These are phyloP conservation scores for Beauveria sp. DNA, from an alignment of 2,329 filamentous ascomycete genomes.

Conservation along the genomic window DNA sequence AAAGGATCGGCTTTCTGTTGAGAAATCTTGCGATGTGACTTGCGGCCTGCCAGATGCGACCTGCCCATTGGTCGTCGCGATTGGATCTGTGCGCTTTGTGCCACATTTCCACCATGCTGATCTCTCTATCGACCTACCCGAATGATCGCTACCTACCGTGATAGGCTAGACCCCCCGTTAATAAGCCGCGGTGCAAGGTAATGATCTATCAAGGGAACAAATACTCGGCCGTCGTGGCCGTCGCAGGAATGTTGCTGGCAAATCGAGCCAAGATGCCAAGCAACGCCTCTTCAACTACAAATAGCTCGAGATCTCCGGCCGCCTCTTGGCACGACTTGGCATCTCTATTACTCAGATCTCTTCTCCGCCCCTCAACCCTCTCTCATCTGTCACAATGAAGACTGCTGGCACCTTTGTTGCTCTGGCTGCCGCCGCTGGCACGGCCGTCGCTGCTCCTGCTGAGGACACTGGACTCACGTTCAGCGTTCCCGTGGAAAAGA, in stretches of 20 bases:
- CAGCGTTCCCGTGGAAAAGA: conserved; percentile 3
- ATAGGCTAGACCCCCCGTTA: background rate
- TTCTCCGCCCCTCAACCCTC: background rate
- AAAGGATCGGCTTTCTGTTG: background rate
- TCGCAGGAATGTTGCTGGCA: background rate
- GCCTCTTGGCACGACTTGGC: conserved; percentile 1
- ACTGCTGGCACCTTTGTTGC: conserved; percentile 2
- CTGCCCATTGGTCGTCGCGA: background rate
- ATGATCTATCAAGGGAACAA: background rate
- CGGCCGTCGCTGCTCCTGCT: background rate
- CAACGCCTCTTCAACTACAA: background rate
- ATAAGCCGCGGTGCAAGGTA: background rate
- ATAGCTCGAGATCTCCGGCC: background rate
- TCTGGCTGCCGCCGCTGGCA: conserved; percentile 7
- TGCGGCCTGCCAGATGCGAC: background rate
- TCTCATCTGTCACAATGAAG: conserved; percentile 4
- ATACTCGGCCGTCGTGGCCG: background rate
- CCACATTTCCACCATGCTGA: background rate
- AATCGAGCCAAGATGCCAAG: background rate
- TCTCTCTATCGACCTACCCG: background rate
- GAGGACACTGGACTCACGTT: conserved; percentile 1
- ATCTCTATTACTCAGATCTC: background rate
- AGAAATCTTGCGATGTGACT: background rate
- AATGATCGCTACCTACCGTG: conserved; percentile 5
- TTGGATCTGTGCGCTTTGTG: background rate